Base-by-base conservation (phyloP, 2,329 filamentous ascomycete species). In the Ambrosiella beaveri region DNA sequence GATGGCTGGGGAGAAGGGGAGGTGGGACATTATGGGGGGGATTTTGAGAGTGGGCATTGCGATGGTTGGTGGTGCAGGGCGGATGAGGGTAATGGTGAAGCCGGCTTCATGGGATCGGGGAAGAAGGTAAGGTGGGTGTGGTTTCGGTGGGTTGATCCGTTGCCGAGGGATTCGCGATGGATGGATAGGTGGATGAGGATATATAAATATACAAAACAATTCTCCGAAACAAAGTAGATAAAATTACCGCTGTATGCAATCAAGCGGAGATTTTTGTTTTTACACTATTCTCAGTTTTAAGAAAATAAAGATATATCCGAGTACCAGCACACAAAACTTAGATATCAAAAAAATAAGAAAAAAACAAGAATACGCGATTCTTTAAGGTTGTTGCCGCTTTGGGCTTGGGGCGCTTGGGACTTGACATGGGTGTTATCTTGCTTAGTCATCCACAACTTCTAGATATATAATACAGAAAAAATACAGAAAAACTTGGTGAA, bases 1-100 rank as follows among this genome's bases (percentile, higher is more conserved):
- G n/a, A 79, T 80, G 50, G 76, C 74, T 19, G 74, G 68, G 62
- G 79, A 74, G 69, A 84, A 84, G 36, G 81, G 81, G 57, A 81
- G 70, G 61, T 73, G 69, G 59, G 13, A 2, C 13, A 19, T 49
- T 49, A 51, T n/a, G 47, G 12, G 6, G 60, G 51, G 57, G 15
- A 50, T 27, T 2, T 40, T 54, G 19, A 38, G 9, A 38, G n/a
- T 11, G 4, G 19, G 1, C 5, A 17, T 49, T 57, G 13, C 3
- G 40, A 15, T 17, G 47, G 27, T 36, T n/a, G 39, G n/a, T 11
- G 39, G 11, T 11, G 5, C 1, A 11, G 17, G 49, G 49, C 8
- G 35, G 13, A 27, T 27, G 36, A 13, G 52, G 12, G 37, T 8
- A 13, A 35, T 7, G 1, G 36, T 12, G 15, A 11, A 35, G 40